Evolutionary conservation across 2,329 filamentous ascomycete species (phyloP), one percentile per base, ranked within the genome.

Genomic region (Arachnomyces sp.): DNA sequence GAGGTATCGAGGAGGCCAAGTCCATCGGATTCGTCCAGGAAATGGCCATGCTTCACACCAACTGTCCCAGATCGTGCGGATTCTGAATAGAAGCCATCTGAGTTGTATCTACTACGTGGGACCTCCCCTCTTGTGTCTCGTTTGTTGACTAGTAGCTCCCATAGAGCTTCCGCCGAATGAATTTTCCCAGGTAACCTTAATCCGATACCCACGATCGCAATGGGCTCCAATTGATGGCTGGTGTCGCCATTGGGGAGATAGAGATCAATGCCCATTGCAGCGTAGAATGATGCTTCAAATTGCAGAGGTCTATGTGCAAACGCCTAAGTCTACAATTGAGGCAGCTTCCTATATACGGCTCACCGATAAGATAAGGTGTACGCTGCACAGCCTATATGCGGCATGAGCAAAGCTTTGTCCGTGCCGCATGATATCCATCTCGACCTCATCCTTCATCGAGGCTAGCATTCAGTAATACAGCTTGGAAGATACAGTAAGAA

Each of bases 171-270:
- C 7, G 45, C 29, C 5, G 40, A 46, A 7, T 43, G 40, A 13
- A 43, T 49, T 8, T 46, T 40, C 13, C 49, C 49, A 14, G 49
- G 49, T 29, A 50, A 34, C 2, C 49, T 39, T 13, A 40, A 44
- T 7, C 32, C 48, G 12, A 37, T 46, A 3, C 56, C 56, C 3
- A 59, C 38, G 9, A 59, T 50, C 5, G 55, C 54, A 17, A 42
- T 38, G 36, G 36, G 20, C 20, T 25, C 20, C 20, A 25, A 25
- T 5, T 25, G 5, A 25, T 25, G 20, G 20, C 20, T 38, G 36
- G 18, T 31, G 36, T 38, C 8, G 13, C 36, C 36, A 18, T 38
- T 38, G 8, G 36, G 34, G 36, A n/a, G 20, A 25, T 25, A 25
- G 20, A 5, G 20, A 25, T 25, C 9, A 5, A 9, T 25, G 20